These are phyloP conservation scores for Solanum tarijense DNA, from an alignment of 257 asterid species.

Conservation along the genomic window DNA sequence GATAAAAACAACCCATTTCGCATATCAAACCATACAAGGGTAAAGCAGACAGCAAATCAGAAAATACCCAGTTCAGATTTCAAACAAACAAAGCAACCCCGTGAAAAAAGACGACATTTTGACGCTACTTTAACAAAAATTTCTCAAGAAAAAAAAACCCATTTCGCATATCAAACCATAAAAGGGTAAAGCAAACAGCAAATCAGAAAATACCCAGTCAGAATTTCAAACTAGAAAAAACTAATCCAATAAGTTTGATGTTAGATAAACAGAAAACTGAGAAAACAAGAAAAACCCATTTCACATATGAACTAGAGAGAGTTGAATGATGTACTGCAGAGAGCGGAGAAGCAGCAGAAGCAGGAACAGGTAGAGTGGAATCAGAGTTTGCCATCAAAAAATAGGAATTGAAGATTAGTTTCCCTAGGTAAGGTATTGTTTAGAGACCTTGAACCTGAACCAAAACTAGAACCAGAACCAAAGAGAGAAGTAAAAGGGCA, in stretches of 20 bases:
- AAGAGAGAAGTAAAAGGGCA: not conserved
- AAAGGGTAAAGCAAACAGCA: not conserved
- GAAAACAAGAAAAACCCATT: not conserved
- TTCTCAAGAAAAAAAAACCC: not conserved
- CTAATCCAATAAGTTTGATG: not conserved
- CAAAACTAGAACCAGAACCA: not conserved
- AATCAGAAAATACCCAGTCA: not conserved
- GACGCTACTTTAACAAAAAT: not conserved
- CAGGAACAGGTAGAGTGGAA: constrained; percentile 22
- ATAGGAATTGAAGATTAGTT: not conserved
- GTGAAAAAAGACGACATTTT: not conserved
- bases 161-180: not conserved
- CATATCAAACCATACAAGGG: not conserved
- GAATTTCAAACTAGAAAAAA: not conserved
- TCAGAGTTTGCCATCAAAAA: constrained; percentile 44
- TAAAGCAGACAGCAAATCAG: not conserved
- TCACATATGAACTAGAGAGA: not conserved
- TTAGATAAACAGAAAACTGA: not conserved
- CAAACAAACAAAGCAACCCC: not conserved
- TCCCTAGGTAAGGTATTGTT: constrained; percentile 5
- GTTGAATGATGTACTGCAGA: constrained; percentile 13
- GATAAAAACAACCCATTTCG: not conserved
- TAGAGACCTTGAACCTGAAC: not conserved
- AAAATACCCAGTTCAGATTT: not conserved
- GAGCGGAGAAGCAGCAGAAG: constrained; percentile 29